Evolutionary conservation across 768 basidiomycete genomes (phyloP).

Genomic region (Russula sp.): DNA sequence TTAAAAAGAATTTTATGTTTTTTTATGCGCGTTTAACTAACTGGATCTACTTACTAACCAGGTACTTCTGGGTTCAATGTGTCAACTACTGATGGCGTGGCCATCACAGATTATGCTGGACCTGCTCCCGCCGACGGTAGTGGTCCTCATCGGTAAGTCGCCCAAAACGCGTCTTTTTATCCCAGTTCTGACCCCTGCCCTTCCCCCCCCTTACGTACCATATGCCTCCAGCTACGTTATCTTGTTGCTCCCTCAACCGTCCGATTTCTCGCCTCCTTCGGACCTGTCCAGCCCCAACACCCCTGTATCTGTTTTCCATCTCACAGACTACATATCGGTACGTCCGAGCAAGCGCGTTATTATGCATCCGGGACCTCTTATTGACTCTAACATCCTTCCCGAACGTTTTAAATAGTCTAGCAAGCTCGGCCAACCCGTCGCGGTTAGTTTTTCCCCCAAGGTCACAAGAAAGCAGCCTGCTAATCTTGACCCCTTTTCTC

Average conservation of each 20-base stretch:
- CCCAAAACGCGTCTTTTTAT: not conserved
- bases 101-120: conserved; percentile 65
- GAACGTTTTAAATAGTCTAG: conserved; percentile 38
- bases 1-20: not conserved
- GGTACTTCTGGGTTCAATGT: conserved; percentile 34
- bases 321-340: conserved; percentile 57
- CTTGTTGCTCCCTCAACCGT: conserved; percentile 61
- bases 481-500: not conserved
- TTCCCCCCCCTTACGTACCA: not conserved
- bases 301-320: conserved; percentile 54
- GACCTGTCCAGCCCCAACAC: conserved; percentile 50
- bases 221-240: conserved; percentile 56
- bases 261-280: conserved; percentile 57
- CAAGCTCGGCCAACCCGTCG: conserved; percentile 57
- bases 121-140: conserved; percentile 66
- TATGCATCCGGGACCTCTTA: not conserved
- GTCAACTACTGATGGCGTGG: conserved; percentile 44
- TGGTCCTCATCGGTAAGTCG: conserved; percentile 64
- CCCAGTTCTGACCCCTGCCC: not conserved
- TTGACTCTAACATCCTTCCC: conserved; percentile 11
- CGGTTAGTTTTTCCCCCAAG: conserved; percentile 41
- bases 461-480: not conserved
- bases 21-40: not conserved
- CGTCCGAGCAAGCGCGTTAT: conserved; percentile 22
- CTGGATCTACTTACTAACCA: not conserved